Evolutionary conservation across 495 filamentous ascomycete genomes (phyloP).

Genomic region (Platismatia glauca): DNA sequence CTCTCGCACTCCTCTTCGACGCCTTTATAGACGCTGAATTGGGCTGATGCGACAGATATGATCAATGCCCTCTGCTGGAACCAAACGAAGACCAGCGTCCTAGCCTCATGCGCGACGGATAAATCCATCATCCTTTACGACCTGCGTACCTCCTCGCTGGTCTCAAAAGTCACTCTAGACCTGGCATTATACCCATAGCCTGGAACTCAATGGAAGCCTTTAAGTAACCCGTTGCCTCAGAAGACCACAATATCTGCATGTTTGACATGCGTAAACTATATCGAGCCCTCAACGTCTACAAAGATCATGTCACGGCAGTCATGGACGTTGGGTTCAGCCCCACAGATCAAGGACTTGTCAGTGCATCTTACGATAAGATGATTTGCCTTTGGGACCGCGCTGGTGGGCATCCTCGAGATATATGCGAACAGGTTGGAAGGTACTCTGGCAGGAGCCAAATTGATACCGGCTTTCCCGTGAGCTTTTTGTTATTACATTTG

Average conservation of each 20-base stretch:
- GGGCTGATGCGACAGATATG: conserved; percentile 85
- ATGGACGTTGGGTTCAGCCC: conserved; percentile 96
- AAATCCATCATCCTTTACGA: conserved; percentile 83
- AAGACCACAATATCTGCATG: conserved; percentile 71
- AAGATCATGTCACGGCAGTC: conserved; percentile 91
- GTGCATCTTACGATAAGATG: conserved; percentile 76
- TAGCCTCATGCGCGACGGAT: conserved; percentile 76
- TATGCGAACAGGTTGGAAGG: no score
- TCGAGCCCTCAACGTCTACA: conserved; percentile 80
- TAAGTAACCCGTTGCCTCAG: conserved; percentile 73
- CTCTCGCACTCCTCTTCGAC: conserved; percentile 61
- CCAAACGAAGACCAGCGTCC: conserved; percentile 85
- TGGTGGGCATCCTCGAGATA: conserved; percentile 75
- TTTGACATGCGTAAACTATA: conserved; percentile 84
- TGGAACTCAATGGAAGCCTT: conserved; percentile 98
- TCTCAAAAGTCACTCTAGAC: conserved; percentile 67
- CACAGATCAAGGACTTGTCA: conserved; percentile 88
- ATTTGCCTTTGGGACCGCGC: conserved; percentile 72
- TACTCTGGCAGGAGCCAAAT: no score
- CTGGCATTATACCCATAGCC: conserved; percentile 74
- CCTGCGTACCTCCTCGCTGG: conserved; percentile 73
- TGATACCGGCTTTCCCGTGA: no score
- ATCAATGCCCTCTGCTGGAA: conserved; percentile 87
- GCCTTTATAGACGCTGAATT: conserved; percentile 70
- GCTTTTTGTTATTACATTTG: no score